phyloP scores from a whole-genome alignment of 164 flowering plant genomes.

The Magnolia kwangsiensis region DNA sequence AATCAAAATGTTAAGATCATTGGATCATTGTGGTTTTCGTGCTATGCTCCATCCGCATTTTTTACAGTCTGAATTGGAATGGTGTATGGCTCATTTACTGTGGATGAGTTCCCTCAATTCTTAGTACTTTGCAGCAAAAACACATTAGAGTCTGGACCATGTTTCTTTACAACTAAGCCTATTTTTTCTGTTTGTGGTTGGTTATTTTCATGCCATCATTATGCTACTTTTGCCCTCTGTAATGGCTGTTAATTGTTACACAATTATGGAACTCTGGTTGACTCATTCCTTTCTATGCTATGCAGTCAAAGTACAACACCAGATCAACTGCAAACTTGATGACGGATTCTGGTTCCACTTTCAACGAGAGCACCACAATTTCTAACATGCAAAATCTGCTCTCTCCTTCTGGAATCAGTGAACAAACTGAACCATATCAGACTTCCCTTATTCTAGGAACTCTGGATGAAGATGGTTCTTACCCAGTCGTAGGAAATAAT shows the following conservation, averaged over 20 bases:
- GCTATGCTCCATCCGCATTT: too few species aligned
- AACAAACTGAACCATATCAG: constrained; percentile 31
- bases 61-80: too few species aligned
- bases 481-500: constrained; percentile 22
- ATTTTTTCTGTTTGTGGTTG: too few species aligned
- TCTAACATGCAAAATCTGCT: constrained; percentile 36
- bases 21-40: too few species aligned
- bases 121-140: too few species aligned
- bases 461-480: constrained; percentile 58
- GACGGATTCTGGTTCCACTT: constrained; percentile 38
- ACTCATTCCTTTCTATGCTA: constrained; percentile 10
- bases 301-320: constrained; percentile 54
- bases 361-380: constrained; percentile 38
- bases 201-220: not conserved
- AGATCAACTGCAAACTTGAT: constrained; percentile 36
- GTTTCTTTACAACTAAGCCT: too few species aligned
- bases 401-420: constrained; percentile 26
- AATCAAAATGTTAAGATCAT: too few species aligned
- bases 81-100: too few species aligned
- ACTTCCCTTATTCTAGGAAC: constrained; percentile 53
- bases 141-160: too few species aligned
- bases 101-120: too few species aligned
- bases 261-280: not conserved
- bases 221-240: not conserved
- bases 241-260: not conserved